Evolutionary conservation across 2,329 filamentous ascomycete genomes (phyloP).

Genomic region (Colletotrichum echinochloae): DNA sequence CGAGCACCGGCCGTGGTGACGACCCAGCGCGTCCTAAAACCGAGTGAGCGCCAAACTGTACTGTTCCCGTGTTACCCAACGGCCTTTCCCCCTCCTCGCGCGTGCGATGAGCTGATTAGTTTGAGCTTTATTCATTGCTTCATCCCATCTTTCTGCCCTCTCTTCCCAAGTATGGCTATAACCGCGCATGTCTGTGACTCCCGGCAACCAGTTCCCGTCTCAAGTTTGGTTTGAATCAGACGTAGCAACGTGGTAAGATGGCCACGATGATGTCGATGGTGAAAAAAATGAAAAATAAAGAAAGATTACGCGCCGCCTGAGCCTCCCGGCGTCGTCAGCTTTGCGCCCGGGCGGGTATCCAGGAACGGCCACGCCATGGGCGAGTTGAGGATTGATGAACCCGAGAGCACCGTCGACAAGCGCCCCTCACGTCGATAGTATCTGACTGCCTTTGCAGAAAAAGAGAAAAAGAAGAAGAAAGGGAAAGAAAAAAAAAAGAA

Average conservation of each 20-base stretch:
- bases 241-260: neutral
- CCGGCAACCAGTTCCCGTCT: neutral
- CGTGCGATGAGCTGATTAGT: neutral
- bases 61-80: neutral
- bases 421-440: neutral
- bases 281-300: no score
- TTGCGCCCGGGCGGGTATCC: neutral
- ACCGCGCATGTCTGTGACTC: neutral
- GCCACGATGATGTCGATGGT: no score
- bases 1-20: no score
- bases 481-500: no score
- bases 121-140: neutral
- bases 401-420: neutral
- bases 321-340: constrained; percentile 11
- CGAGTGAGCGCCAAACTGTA: constrained; percentile 8
- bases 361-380: neutral
- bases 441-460: neutral
- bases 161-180: neutral
- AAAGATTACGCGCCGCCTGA: no score
- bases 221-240: neutral
- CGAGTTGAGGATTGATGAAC: no score
- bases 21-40: constrained; percentile 9
- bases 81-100: neutral
- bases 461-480: no score
- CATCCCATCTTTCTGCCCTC: neutral